Evolutionary conservation across 345 rosid species (phyloP), one percentile per base, ranked within the genome.

Genomic region (Camelina hispida): DNA sequence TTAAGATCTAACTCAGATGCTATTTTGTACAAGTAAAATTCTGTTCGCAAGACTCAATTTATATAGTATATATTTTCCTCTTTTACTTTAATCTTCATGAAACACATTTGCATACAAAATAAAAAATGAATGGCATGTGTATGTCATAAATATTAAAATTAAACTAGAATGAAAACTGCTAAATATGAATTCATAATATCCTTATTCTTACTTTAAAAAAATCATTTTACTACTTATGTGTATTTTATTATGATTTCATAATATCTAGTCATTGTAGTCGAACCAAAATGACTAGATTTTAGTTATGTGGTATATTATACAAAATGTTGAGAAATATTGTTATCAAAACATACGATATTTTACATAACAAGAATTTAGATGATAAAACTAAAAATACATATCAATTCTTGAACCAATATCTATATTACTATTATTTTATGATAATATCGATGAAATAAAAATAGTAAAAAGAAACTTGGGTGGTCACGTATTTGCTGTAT

Each of bases 401-500:
- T 17, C 3, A 37, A 37, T 8, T 18, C 30, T 37, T 37, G 40
- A 10, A 58, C 8, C 9, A 58, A n/a, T n/a, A n/a, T n/a, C 1
- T 18, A 60, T 35, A 60, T 35, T 8, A 23, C 2, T 23, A 0
- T 15, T 56, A 55, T 55, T 28, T 11, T 53, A 53, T 35, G 42
- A 56, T 8, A 62, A 22, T 28, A 34, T 38, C 16, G 18, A 66
- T 7, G 38, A 15, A 7, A 62, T 28, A 16, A 28, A 40, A 22
- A 4, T 58, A 40, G 10, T 18, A 47, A 70, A 71, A 51, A 78
- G 28, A 13, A 58, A 78, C 46, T 55, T 35, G 50, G n/a, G 68
- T 50, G 37, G 72, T 58, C 80, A 69, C 44, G 76, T 65, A 59
- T 72, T 66, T 67, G 81, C 74, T 72, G 81, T 78, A 78, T 72